Evolutionary conservation across 495 filamentous ascomycete species (phyloP).

Genomic region (Cercophora sp.): DNA sequence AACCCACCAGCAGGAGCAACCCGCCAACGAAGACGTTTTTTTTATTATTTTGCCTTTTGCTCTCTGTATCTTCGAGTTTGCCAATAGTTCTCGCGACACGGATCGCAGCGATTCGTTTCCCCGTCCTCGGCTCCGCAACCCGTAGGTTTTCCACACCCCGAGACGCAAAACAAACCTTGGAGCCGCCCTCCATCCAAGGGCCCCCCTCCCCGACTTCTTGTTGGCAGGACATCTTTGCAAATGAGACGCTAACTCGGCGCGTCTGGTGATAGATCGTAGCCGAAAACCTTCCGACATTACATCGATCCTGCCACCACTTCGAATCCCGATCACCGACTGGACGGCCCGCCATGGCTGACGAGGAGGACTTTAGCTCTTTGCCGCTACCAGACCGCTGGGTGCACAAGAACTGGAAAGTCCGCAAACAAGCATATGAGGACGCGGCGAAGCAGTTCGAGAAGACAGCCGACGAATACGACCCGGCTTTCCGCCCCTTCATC

Average conservation of each 20-base stretch:
- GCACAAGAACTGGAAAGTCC: constrained; percentile 98
- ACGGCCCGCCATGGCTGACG: constrained; percentile 56
- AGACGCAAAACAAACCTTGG: too few relatives aligned
- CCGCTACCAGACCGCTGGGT: constrained; percentile 77
- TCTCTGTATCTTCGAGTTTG: too few relatives aligned
- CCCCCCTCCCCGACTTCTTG: too few relatives aligned
- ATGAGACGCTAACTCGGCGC: not conserved
- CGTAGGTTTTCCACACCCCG: too few relatives aligned
- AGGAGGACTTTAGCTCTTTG: constrained; percentile 80
- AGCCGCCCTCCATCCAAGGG: too few relatives aligned
- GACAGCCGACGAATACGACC: constrained; percentile 81
- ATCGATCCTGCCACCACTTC: not conserved
- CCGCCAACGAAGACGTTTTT: too few relatives aligned
- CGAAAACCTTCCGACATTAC: not conserved
- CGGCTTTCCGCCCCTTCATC: constrained; percentile 79
- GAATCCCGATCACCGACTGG: not conserved
- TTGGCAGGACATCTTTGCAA: too few relatives aligned
- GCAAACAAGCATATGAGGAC: constrained; percentile 93
- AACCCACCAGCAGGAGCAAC: constrained; percentile 1
- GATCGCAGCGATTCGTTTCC: too few relatives aligned
- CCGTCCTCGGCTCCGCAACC: too few relatives aligned
- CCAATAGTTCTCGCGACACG: too few relatives aligned
- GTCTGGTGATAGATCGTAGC: not conserved
- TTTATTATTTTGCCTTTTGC: too few relatives aligned
- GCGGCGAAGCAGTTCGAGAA: constrained; percentile 80